Evolutionary conservation across 1,284 basidiomycete genomes (phyloP).

Genomic region (Sanghuangporus weigelae): DNA sequence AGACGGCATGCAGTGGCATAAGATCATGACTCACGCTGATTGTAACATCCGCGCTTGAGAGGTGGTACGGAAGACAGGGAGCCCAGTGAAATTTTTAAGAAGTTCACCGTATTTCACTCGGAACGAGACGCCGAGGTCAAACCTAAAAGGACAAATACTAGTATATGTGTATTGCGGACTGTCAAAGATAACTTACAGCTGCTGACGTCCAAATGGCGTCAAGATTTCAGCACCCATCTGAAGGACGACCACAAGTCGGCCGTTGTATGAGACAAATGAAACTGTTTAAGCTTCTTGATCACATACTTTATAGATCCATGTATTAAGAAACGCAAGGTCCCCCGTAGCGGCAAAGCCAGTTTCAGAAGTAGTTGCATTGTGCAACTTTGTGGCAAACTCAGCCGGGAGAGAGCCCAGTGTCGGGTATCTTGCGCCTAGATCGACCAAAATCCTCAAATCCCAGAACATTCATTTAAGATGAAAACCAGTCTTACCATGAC

Average conservation of each 20-base stretch:
- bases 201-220: conserved; percentile 51
- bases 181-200: conserved; percentile 35
- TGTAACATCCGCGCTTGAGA: conserved; percentile 50
- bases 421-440: conserved; percentile 13
- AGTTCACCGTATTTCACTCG: conserved; percentile 53
- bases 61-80: conserved; percentile 59
- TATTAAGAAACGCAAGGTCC: conserved; percentile 32
- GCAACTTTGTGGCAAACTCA: conserved; percentile 10
- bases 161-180: background rate
- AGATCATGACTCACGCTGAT: conserved; percentile 39
- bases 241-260: conserved; percentile 32
- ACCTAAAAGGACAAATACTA: conserved; percentile 27
- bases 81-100: conserved; percentile 43
- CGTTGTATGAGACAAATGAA: background rate
- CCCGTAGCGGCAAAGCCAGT: conserved; percentile 25
- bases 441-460: conserved; percentile 34
- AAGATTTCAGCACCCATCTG: conserved; percentile 54
- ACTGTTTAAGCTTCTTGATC: background rate
- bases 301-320: conserved; percentile 25
- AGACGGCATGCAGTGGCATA: background rate
- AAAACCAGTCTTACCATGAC: conserved; percentile 38
- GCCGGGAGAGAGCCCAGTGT: conserved; percentile 9
- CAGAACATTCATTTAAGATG: background rate
- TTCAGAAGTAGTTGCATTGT: conserved; percentile 9
- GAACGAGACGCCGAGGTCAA: conserved; percentile 43